A percentile compares a stretch with the other conserved stretches of the same genome.
Evolutionary conservation across 1,139 yeast genomes (phyloP).

Genomic region (Kodamaea suecica): DNA sequence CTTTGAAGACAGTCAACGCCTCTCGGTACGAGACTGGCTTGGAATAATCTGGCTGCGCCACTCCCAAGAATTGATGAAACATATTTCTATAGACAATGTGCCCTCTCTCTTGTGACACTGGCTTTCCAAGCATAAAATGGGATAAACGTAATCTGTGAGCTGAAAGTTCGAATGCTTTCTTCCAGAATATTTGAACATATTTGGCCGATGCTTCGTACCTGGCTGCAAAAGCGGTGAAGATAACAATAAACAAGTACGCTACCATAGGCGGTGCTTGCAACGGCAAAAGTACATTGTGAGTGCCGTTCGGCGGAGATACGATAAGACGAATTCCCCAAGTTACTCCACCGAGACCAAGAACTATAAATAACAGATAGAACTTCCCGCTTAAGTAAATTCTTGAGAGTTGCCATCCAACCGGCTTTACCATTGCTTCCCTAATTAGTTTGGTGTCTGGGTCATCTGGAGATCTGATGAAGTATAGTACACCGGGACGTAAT

Average conservation of each 20-base stretch:
- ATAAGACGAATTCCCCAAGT: constrained; percentile 49
- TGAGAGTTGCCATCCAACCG: constrained; percentile 67
- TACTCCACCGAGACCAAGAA: constrained; percentile 71
- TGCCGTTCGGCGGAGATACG: constrained; percentile 7
- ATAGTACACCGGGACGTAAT: constrained; percentile 84
- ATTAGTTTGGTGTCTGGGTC: constrained; percentile 89
- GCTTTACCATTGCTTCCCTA: constrained; percentile 81
- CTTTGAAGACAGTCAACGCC: constrained; percentile 43
- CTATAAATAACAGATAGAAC: constrained; percentile 71
- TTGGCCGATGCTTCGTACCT: constrained; percentile 20
- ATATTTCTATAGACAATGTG: constrained; percentile 54
- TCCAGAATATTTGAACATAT: constrained; percentile 58
- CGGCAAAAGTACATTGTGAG: constrained; percentile 30
- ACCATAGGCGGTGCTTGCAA: constrained; percentile 12
- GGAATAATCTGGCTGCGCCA: constrained; percentile 53
- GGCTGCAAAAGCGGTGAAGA: constrained; percentile 2
- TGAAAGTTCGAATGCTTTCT: constrained; percentile 51
- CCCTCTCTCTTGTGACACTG: constrained; percentile 77
- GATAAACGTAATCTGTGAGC: constrained; percentile 66
- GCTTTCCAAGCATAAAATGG: constrained; percentile 69
- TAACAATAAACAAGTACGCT: neutral
- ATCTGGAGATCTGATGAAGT: constrained; percentile 89
- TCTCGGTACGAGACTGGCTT: constrained; percentile 53
- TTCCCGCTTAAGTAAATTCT: constrained; percentile 72
- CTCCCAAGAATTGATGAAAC: constrained; percentile 37